Evolutionary conservation across 352 stramenopile species (phyloP).

Genomic region (Phytopythium litorale): DNA sequence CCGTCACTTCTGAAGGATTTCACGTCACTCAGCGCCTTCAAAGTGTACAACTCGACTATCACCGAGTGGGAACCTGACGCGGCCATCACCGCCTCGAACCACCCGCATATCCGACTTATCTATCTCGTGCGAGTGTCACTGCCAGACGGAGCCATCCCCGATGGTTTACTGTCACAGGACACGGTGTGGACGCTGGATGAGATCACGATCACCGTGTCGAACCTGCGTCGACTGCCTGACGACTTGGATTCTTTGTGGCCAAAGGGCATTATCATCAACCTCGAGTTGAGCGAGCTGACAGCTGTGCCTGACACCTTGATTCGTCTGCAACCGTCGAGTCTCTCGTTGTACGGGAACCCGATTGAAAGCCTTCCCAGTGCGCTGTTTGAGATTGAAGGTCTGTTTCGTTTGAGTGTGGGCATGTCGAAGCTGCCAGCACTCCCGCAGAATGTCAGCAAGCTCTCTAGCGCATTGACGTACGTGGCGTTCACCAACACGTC

Average conservation of each 20-base stretch:
- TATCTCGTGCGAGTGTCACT: constrained; percentile 27
- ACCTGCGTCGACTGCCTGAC: constrained; percentile 27
- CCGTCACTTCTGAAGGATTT: constrained; percentile 23
- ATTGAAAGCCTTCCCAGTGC: constrained; percentile 13
- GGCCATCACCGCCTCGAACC: constrained; percentile 18
- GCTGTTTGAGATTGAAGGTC: constrained; percentile 16
- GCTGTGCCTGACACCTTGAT: constrained; percentile 6
- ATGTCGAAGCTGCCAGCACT: constrained; percentile 12
- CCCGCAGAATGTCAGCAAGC: constrained; percentile 11
- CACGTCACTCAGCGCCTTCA: constrained; percentile 14
- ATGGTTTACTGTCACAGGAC: constrained; percentile 8
- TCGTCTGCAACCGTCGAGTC: constrained; percentile 11
- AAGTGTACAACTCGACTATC: constrained; percentile 38
- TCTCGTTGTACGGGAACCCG: constrained; percentile 19
- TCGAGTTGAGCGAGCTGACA: constrained; percentile 19
- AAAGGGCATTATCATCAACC: constrained; percentile 19
- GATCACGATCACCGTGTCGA: constrained; percentile 27
- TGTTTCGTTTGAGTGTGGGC: constrained; percentile 14
- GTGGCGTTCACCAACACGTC: constrained; percentile 17
- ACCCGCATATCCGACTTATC: constrained; percentile 26
- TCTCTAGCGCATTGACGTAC: constrained; percentile 11
- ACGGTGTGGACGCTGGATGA: constrained; percentile 16
- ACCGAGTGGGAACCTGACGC: constrained; percentile 17
- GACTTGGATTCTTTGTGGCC: constrained; percentile 38
- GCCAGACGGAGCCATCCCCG: constrained; percentile 19